Base-by-base conservation (phyloP, 2,329 filamentous ascomycete genomes). In the Hirsutella rhossiliensis region DNA sequence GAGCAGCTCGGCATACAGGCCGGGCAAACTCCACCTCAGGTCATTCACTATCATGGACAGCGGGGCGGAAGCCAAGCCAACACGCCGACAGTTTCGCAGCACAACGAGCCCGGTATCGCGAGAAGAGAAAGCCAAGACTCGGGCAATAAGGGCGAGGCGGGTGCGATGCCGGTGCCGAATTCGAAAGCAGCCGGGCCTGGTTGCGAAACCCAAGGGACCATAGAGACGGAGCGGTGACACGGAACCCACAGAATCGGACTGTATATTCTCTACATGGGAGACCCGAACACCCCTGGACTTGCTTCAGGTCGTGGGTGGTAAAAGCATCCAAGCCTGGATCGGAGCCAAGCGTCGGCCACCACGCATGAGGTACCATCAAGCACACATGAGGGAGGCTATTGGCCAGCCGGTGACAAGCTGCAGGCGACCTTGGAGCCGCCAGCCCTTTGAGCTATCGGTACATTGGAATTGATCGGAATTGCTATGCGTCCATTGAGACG, bases 1-100 rank as follows among this genome's bases (percentile, higher is more conserved):
- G 76, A 82, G 52, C 68, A 81, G 41, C 62, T 82, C 5, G 78
- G 78, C 15, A 71, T 75, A 3, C 75, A 80, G 50, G 73, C 73
- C 34, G 78, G 78, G 15, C 78, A 82, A 56, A 67, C 72, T 15
- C 77, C 78, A 23, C 78, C 78, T 11, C 78, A 82, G 54, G 78
- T 82, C 3, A 68, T 82, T 28, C 78, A 82, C 52, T 82, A 82
- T 51, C 78, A 82, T 49, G 78, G 78, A 5, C 78, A 82, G 56
- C 67, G 78, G 34, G 78, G 78, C n/a, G 78, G 78, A 11, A 82
- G 78, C 53, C 78, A 82, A 54, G 73, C 76, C 9, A 81, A 79
- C 53, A 82, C 78, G 0, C 78, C 78, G 12, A 82, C 76, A 1
- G 61, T 72, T 20, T 62, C 71, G 18, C 70, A 71, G 46, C 68